Percentiles rank a stretch among this genome's conserved stretches.
Evolutionary conservation across 1,284 basidiomycete species (phyloP).

Genomic region (Vanrija sp.): DNA sequence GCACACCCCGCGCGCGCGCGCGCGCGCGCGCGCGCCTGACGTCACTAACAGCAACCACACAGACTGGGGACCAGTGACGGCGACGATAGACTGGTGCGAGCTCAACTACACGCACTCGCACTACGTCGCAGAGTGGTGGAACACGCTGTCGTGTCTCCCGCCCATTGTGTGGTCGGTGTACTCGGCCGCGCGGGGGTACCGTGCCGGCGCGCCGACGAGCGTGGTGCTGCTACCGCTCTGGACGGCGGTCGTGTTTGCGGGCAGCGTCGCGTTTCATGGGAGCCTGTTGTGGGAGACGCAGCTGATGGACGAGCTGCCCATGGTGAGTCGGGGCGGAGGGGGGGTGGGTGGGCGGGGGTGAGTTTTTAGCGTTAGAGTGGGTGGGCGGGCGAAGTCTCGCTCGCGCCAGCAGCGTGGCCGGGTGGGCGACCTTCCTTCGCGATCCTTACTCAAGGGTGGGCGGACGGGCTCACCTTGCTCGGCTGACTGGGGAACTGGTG

Average conservation of each 20-base stretch:
- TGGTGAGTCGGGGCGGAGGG: too few relatives aligned
- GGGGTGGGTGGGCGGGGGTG: too few relatives aligned
- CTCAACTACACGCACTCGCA: conserved; percentile 22
- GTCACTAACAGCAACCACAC: too few relatives aligned
- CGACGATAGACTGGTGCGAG: conserved; percentile 17
- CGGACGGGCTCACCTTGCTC: too few relatives aligned
- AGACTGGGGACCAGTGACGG: neutral
- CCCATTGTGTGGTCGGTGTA: conserved; percentile 40
- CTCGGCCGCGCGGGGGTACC: conserved; percentile 22
- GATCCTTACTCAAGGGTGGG: too few relatives aligned
- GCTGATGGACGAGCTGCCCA: conserved; percentile 22
- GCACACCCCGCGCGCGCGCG: too few relatives aligned
- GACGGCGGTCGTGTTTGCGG: conserved; percentile 15
- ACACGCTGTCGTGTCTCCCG: conserved; percentile 41
- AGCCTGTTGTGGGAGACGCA: conserved; percentile 19
- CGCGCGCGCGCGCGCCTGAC: too few relatives aligned
- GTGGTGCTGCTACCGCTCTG: conserved; percentile 12
- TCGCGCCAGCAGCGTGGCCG: too few relatives aligned
- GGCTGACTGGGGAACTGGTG: neutral
- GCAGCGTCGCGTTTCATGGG: conserved; percentile 20
- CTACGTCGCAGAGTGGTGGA: conserved; percentile 30
- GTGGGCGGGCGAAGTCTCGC: too few relatives aligned
- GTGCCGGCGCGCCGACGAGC: neutral
- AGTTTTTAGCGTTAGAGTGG: too few relatives aligned
- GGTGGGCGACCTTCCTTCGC: too few relatives aligned